Evolutionary conservation across 1,284 basidiomycete species (phyloP).

Genomic region (Fomitopsis schrenkii): DNA sequence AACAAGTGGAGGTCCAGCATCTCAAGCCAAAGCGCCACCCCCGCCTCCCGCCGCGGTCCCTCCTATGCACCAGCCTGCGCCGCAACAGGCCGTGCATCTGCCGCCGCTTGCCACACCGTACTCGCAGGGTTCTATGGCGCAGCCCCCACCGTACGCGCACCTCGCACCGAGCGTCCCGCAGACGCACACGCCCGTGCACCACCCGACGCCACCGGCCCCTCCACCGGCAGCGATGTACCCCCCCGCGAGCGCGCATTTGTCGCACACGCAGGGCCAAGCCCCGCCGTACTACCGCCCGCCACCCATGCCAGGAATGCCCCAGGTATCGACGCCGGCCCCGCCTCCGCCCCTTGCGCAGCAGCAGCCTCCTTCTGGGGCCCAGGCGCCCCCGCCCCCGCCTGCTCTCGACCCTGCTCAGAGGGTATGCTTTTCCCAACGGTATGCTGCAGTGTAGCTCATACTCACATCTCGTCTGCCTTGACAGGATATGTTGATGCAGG

Average conservation of each 20-base stretch:
- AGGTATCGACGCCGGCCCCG: constrained; percentile 1
- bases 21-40: background rate
- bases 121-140: constrained; percentile 23
- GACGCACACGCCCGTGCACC: constrained; percentile 24
- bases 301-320: constrained; percentile 11
- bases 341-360: constrained; percentile 20
- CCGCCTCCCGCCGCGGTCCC: constrained; percentile 4
- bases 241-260: constrained; percentile 32
- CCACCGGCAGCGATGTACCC: constrained; percentile 20
- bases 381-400: constrained; percentile 21
- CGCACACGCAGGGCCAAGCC: constrained; percentile 30
- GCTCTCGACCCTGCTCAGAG: constrained; percentile 13
- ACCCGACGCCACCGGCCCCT: constrained; percentile 24
- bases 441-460: background rate
- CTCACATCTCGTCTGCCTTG: background rate
- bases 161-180: constrained; percentile 27
- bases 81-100: constrained; percentile 21
- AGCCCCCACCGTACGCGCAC: constrained; percentile 29
- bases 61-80: constrained; percentile 17
- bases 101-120: constrained; percentile 23
- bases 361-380: constrained; percentile 17
- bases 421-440: constrained; percentile 25
- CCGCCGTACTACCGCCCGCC: constrained; percentile 41
- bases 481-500: constrained; percentile 83
- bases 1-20: constrained; percentile 15